phyloP scores from a whole-genome alignment of 1,139 yeast genomes.

The Taphrina deformans region DNA sequence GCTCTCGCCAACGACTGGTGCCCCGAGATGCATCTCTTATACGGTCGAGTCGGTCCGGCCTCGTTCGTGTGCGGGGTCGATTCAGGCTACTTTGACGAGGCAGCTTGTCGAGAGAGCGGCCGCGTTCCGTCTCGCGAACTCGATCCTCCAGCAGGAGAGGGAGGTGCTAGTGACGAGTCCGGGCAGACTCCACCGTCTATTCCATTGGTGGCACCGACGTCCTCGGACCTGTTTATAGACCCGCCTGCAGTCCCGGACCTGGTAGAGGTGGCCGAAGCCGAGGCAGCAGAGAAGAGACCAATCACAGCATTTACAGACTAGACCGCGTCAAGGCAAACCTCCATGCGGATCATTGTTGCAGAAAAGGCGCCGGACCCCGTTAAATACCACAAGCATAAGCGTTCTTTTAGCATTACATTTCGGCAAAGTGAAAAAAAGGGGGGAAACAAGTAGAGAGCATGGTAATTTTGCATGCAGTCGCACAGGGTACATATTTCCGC shows the following conservation, averaged over 20 bases:
- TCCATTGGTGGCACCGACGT: not conserved
- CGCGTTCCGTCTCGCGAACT: not conserved
- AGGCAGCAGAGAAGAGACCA: not conserved
- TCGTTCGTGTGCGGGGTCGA: slow-evolving; percentile 10
- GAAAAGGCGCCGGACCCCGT: too few species aligned
- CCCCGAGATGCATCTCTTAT: slow-evolving; percentile 26
- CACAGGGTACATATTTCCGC: too few species aligned
- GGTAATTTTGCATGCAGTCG: too few species aligned
- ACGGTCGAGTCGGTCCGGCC: slow-evolving; percentile 12
- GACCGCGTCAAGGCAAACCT: too few species aligned
- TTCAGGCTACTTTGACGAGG: not conserved
- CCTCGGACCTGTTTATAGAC: not conserved
- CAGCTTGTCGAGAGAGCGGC: not conserved
- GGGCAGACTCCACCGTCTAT: not conserved
- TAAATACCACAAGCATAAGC: too few species aligned
- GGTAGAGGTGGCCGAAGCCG: not conserved
- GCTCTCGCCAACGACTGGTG: slow-evolving; percentile 18
- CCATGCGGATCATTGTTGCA: too few species aligned
- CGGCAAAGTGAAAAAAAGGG: too few species aligned
- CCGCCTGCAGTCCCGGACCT: not conserved
- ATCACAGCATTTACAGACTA: not conserved
- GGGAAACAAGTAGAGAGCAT: too few species aligned
- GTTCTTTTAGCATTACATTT: too few species aligned
- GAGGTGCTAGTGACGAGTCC: not conserved
- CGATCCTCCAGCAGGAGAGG: not conserved